A percentile compares a stretch with the other conserved stretches of the same genome.
phyloP scores from a whole-genome alignment of 2,329 filamentous ascomycete genomes.

The Saccharata proteae region DNA sequence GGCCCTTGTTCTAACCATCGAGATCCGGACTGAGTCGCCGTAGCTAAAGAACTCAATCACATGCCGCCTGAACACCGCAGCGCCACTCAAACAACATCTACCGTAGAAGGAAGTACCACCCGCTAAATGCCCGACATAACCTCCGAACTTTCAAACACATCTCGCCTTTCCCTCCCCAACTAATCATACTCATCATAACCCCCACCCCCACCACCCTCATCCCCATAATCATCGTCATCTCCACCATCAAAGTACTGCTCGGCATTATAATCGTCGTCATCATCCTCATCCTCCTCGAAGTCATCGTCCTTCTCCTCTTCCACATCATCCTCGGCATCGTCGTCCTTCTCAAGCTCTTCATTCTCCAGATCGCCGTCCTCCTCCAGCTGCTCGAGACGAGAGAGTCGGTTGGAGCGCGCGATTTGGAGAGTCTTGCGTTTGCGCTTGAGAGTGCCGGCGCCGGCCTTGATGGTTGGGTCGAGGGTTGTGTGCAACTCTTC shows the following conservation, averaged over 20 bases:
- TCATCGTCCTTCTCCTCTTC: conserved; percentile 42
- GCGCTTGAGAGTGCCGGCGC: conserved; percentile 13
- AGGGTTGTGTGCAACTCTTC: conserved; percentile 44
- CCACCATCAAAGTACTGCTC: conserved; percentile 54
- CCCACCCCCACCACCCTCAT: conserved; percentile 38
- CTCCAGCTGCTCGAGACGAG: conserved; percentile 26
- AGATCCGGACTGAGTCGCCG: too few species aligned
- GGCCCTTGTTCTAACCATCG: too few species aligned
- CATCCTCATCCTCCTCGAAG: conserved; percentile 48
- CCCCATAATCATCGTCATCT: conserved; percentile 43
- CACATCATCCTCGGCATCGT: conserved; percentile 33
- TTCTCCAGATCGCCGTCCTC: conserved; percentile 18
- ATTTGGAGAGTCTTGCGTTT: conserved; percentile 23
- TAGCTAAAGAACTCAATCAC: too few species aligned
- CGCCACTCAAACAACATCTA: too few species aligned
- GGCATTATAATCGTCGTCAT: conserved; percentile 51
- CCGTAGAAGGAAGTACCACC: too few species aligned
- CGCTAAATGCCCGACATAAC: too few species aligned
- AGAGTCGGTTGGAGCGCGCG: conserved; percentile 21
- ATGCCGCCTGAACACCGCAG: too few species aligned
- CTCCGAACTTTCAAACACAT: too few species aligned
- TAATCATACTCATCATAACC: conserved; percentile 22
- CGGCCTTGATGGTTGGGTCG: conserved; percentile 21
- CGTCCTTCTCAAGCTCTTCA: conserved; percentile 18
- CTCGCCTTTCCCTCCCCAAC: too few species aligned